Conservation (phyloP, 139 green algal species). For the Volvox reticuliferus region DNA sequence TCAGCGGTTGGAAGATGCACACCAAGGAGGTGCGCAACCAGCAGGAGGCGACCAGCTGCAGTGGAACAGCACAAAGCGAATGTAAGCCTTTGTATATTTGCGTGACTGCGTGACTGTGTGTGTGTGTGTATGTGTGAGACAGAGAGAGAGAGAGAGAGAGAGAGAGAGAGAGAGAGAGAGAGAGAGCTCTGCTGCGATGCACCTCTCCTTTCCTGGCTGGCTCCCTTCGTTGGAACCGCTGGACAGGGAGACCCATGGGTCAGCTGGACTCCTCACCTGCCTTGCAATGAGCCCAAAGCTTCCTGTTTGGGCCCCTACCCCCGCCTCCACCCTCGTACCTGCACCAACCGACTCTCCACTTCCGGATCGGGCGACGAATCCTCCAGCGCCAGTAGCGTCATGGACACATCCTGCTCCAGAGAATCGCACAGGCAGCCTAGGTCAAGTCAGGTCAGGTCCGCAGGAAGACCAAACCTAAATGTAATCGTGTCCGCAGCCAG, state of each 20-base stretch:
- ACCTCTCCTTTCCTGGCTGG: too few relatives aligned
- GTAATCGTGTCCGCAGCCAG: too few relatives aligned
- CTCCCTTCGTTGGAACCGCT: too few relatives aligned
- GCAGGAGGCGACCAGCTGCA: background rate
- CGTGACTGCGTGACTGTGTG: background rate
- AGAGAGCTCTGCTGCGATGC: too few relatives aligned
- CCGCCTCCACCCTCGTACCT: background rate
- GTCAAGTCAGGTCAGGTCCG: background rate
- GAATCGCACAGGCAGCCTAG: background rate
- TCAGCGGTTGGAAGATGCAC: slow-evolving; percentile 36
- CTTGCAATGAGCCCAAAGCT: too few relatives aligned
- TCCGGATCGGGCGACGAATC: background rate
- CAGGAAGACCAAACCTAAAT: background rate
- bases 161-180: background rate
- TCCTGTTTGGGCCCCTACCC: too few relatives aligned
- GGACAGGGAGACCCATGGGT: too few relatives aligned
- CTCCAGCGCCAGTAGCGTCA: slow-evolving; percentile 27
- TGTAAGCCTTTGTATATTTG: too few relatives aligned
- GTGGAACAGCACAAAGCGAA: background rate
- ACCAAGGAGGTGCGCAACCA: background rate
- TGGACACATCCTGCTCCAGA: slow-evolving; percentile 8
- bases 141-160: background rate
- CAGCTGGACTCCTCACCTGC: too few relatives aligned
- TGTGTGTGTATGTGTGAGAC: background rate
- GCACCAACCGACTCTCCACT: background rate